Base-by-base conservation (phyloP, 2,329 filamentous ascomycete genomes). In the Hypoxylon sp. region DNA sequence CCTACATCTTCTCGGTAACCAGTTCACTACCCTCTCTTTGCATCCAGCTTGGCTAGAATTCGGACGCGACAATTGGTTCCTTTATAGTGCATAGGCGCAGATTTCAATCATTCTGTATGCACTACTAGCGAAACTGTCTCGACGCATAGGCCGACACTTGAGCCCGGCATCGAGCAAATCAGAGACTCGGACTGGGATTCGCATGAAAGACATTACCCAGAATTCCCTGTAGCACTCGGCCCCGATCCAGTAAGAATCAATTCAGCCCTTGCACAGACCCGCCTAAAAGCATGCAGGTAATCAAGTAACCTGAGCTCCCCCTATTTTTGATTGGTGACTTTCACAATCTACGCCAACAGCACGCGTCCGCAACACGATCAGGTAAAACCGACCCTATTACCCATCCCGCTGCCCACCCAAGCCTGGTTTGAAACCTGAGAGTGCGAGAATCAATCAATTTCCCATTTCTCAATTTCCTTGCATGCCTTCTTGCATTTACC, bases 361-460 rank as follows among this genome's bases (percentile, higher is more conserved):
- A 77, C 76, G 76, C 76, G 76, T 76, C 73, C 59, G 68, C 55
- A 63, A 76, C 75, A 77, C 75, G 74, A 74, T 60, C 47, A 31
- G 42, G 47, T 48, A 58, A 59, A 37, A 46, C 52, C 42, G 37
- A 54, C 52, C 37, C 52, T 59, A 37, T 62, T 48, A 48, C 35
- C 17, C 37, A 61, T 54, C 58, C 53, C 54, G 52, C 62, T 33
- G 46, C 58, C 54, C 55, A 59, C 55, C 50, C 6, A 70, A 66
- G 46, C 57, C 55, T 54, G 39, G 74, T 75, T 71, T 77, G 73
- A 75, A 71, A 69, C 64, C 73, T 71, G 67, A 70, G 64, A 69
- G 67, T 67, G 69, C 68, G 47, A 62, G 51, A 62, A 62, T 72
- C 69, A 72, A 63, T 72, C 63, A 52, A 58, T 71, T 63, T 63